A percentile compares a stretch with the other conserved stretches of the same genome.
phyloP scores from a whole-genome alignment of 225 moss, liverwort and hornwort genomes.

The Physcomitrellopsis africana region DNA sequence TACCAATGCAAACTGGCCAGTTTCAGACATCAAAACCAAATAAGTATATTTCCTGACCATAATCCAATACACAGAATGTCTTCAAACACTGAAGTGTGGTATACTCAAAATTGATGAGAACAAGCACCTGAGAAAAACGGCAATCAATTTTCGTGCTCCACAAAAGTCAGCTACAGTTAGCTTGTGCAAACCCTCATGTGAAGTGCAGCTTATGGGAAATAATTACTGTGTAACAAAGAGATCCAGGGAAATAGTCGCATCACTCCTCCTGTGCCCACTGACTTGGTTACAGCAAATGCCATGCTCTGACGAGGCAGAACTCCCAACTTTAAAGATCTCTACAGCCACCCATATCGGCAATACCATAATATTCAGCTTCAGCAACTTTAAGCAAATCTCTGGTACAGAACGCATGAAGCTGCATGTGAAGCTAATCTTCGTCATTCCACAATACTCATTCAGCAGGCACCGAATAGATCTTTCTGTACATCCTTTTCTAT shows the following conservation, averaged over 20 bases:
- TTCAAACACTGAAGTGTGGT: background rate
- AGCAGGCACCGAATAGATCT: background rate
- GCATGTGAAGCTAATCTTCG: background rate
- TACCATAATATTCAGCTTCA: slow-evolving; percentile 12
- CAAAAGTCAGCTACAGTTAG: slow-evolving; percentile 35
- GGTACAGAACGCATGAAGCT: background rate
- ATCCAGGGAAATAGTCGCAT: background rate
- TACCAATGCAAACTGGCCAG: slow-evolving; percentile 12
- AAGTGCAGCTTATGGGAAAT: slow-evolving; percentile 19
- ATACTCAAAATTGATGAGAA: slow-evolving; percentile 1
- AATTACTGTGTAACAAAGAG: background rate
- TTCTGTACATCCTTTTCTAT: background rate
- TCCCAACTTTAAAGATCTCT: slow-evolving; percentile 42
- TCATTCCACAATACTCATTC: background rate
- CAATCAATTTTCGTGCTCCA: slow-evolving; percentile 30
- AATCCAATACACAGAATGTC: background rate
- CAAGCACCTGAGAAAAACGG: slow-evolving; percentile 37
- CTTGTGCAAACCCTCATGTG: slow-evolving; percentile 40
- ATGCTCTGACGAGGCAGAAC: slow-evolving; percentile 31
- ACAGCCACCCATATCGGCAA: slow-evolving; percentile 11
- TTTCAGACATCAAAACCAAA: slow-evolving; percentile 11
- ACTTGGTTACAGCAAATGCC: slow-evolving; percentile 6
- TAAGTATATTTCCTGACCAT: background rate
- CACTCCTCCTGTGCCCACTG: background rate
- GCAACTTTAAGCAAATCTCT: background rate